Base-by-base conservation (phyloP, 2,329 filamentous ascomycete genomes). In the Penicillium sclerotigenum region DNA sequence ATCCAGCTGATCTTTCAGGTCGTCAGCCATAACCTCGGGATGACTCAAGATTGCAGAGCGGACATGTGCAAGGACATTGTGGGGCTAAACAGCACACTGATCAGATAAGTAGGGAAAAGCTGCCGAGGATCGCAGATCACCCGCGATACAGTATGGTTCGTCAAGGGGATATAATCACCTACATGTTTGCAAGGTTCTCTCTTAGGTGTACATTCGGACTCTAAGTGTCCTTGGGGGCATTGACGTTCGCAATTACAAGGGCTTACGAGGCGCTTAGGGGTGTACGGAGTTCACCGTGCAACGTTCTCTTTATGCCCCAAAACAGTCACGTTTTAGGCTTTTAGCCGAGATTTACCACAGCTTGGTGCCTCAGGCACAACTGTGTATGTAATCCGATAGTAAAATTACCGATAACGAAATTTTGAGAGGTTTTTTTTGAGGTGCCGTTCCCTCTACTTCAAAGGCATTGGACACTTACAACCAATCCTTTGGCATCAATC, bases 361-460 rank as follows among this genome's bases (percentile, higher is more conserved):
- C 0, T 14, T 6, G 4, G 18, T 26, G 31, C 47, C 42, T 50
- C 10, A 56, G 45, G 52, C 28, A 42, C 1, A 8, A 14, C 4
- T 34, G 28, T 22, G 14, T 38, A 38, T 46, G 47, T 57, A 53
- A 28, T 14, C 46, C 57, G 56, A 57, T 24, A 16, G 51, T 34
- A 33, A 47, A 54, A 53, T 59, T 56, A 50, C 42, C 42, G 54
- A 56, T 56, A 56, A 56, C 49, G 54, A 56, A 56, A 53, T 42
- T 56, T 56, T 43, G 54, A 42, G 29, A 33, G 31, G 20, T 13
- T 41, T 31, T 54, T 43, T 50, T 37, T n/a, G 10, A 22, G 20
- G n/a, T 33, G 20, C 22, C 10, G 9, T 16, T 50, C 7, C 5
- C 16, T 52, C 40, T 40, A 22, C 28, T 14, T 34, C 37, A 33